These are phyloP conservation scores for Dactylella cylindrospora DNA, from an alignment of 2,329 filamentous ascomycete species.

Conservation along the genomic window DNA sequence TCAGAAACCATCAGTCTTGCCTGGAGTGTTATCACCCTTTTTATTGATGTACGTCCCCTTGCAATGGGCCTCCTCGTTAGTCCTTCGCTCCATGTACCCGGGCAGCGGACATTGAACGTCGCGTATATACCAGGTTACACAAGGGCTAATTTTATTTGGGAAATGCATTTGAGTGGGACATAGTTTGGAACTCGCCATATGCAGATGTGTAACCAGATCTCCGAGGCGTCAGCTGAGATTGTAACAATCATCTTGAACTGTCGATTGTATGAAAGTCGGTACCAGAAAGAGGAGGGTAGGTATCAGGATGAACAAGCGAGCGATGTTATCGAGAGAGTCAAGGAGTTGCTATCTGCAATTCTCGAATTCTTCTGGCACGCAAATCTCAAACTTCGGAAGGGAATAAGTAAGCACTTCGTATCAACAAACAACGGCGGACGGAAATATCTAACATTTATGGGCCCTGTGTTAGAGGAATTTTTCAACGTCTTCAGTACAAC, in stretches of 20 bases:
- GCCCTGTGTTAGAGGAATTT: slow-evolving; percentile 27
- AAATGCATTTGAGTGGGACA: neutral
- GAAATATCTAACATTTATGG: too few species aligned
- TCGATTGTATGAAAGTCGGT: too few species aligned
- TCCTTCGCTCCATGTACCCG: too few species aligned
- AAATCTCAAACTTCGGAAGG: slow-evolving; percentile 22
- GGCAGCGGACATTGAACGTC: too few species aligned
- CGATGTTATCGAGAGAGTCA: slow-evolving; percentile 7
- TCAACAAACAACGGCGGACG: too few species aligned
- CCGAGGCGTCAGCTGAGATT: slow-evolving; percentile 29
- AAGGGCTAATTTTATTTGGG: neutral
- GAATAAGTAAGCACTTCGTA: too few species aligned
- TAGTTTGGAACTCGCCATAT: slow-evolving; percentile 27
- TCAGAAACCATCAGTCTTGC: slow-evolving; percentile 28
- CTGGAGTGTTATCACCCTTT: slow-evolving; percentile 26
- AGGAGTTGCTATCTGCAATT: slow-evolving; percentile 19
- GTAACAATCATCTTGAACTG: slow-evolving; percentile 35
- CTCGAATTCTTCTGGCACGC: slow-evolving; percentile 38
- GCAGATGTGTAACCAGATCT: slow-evolving; percentile 35
- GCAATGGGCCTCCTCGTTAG: too few species aligned
- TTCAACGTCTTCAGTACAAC: slow-evolving; percentile 21
- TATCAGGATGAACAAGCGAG: neutral
- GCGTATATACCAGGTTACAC: too few species aligned
- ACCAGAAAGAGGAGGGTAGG: slow-evolving; percentile 24
- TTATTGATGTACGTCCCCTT: slow-evolving; percentile 12